Evolutionary conservation across 805 yeast genomes (phyloP).

Genomic region (Spathaspora boniae): DNA sequence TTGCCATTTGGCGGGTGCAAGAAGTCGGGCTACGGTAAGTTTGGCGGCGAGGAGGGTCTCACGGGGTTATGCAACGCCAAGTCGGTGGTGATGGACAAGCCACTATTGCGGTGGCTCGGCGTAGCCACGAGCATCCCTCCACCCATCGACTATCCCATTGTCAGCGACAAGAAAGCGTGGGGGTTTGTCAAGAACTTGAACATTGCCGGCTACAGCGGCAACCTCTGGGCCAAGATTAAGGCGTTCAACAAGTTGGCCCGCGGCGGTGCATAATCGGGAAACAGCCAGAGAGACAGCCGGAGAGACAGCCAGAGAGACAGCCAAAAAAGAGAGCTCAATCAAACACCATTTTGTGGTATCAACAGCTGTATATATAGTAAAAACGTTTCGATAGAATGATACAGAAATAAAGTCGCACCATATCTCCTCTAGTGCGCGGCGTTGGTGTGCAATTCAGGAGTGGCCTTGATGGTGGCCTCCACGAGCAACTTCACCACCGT

Average conservation of each 20-base stretch:
- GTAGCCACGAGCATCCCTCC: constrained; percentile 82
- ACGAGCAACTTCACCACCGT: constrained; percentile 73
- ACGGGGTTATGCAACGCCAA: constrained; percentile 86
- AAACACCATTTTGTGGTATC: neutral
- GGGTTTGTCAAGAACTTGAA: constrained; percentile 77
- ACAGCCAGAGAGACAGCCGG: neutral
- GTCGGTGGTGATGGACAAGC: constrained; percentile 80
- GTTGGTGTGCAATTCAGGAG: constrained; percentile 79
- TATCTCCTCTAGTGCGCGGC: constrained; percentile 34
- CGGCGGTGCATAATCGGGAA: constrained; percentile 6
- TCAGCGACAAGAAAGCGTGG: constrained; percentile 83
- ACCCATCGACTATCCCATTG: constrained; percentile 88
- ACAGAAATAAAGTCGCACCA: neutral
- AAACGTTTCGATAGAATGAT: neutral
- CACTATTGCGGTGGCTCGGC: constrained; percentile 52
- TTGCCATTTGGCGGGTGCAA: constrained; percentile 94
- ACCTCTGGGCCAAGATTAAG: constrained; percentile 59
- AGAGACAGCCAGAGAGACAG: neutral
- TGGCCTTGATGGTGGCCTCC: constrained; percentile 75
- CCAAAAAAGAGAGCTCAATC: neutral
- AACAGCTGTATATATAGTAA: neutral
- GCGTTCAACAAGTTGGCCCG: constrained; percentile 38
- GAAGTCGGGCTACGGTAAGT: constrained; percentile 95
- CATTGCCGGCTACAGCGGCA: constrained; percentile 75
- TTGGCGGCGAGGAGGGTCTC: constrained; percentile 97